Evolutionary conservation across 2,329 filamentous ascomycete genomes (phyloP).

Genomic region (Colletotrichum sp.): DNA sequence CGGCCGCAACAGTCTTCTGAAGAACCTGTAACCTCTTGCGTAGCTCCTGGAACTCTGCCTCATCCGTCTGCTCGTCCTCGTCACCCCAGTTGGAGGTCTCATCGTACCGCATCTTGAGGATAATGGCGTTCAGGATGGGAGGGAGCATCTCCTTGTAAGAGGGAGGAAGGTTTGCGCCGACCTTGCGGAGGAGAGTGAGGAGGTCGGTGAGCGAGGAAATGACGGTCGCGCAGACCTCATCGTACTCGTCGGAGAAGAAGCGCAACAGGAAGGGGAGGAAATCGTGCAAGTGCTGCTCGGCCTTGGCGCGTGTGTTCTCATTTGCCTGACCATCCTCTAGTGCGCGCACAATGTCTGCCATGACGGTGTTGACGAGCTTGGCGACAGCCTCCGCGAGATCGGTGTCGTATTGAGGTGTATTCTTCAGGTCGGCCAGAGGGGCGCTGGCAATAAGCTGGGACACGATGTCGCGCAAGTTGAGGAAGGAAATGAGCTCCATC

Average conservation of each 20-base stretch:
- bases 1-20: slow-evolving; percentile 89
- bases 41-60: slow-evolving; percentile 96
- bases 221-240: slow-evolving; percentile 95
- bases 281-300: slow-evolving; percentile 80
- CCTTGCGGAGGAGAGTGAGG: slow-evolving; percentile 86
- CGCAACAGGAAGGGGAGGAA: slow-evolving; percentile 89
- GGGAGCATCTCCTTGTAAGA: slow-evolving; percentile 84
- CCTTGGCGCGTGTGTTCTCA: slow-evolving; percentile 71
- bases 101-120: slow-evolving; percentile 96
- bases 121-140: slow-evolving; percentile 88
- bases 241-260: slow-evolving; percentile 97
- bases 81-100: slow-evolving; percentile 93
- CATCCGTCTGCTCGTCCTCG: slow-evolving; percentile 93
- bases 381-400: slow-evolving; percentile 95
- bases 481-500: slow-evolving; percentile 88
- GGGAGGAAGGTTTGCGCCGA: slow-evolving; percentile 66
- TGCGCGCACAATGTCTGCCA: slow-evolving; percentile 85
- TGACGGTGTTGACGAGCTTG: slow-evolving; percentile 90
- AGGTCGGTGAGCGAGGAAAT: slow-evolving; percentile 93
- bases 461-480: slow-evolving; percentile 87
- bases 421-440: slow-evolving; percentile 77
- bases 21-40: slow-evolving; percentile 88
- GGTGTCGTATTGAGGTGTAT: slow-evolving; percentile 88
- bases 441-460: slow-evolving; percentile 85
- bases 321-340: slow-evolving; percentile 72